Percentiles rank a stretch among this genome's conserved stretches.
Evolutionary conservation across 2,329 filamentous ascomycete genomes (phyloP).

Genomic region (Cytospora leucostoma): DNA sequence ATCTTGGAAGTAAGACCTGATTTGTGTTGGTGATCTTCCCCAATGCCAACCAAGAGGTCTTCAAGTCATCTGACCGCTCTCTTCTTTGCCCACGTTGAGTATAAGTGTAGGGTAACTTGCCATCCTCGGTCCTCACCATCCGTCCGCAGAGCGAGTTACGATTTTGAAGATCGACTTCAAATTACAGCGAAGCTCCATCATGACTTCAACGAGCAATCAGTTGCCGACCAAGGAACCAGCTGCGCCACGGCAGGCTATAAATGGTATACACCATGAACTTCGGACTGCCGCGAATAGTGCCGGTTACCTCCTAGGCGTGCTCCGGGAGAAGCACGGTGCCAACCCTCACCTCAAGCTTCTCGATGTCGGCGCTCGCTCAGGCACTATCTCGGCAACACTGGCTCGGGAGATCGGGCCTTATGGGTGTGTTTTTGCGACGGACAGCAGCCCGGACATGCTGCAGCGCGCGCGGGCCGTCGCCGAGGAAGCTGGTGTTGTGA

Average conservation of each 20-base stretch:
- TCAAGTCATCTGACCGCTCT: no score
- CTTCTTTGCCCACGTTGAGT: no score
- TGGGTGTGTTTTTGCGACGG: conserved; percentile 46
- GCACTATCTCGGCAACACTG: conserved; percentile 49
- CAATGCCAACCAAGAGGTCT: no score
- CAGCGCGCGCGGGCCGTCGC: conserved; percentile 42
- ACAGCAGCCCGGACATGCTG: conserved; percentile 46
- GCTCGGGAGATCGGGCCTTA: conserved; percentile 42
- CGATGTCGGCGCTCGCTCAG: conserved; percentile 50
- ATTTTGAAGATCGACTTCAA: neutral
- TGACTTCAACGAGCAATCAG: neutral
- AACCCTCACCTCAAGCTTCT: conserved; percentile 39
- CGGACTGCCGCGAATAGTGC: conserved; percentile 28
- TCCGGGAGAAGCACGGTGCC: conserved; percentile 29
- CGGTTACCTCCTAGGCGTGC: conserved; percentile 35
- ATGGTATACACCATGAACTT: conserved; percentile 14
- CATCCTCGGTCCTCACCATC: no score
- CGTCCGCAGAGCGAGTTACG: no score
- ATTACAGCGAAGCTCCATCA: neutral
- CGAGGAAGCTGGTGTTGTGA: conserved; percentile 36
- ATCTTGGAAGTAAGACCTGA: no score
- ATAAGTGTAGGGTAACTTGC: no score
- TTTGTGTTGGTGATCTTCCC: no score
- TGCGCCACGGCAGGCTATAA: neutral
- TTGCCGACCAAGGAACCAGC: conserved; percentile 10